Conservation (phyloP, 345 rosid species). For the Turnera subulata region DNA sequence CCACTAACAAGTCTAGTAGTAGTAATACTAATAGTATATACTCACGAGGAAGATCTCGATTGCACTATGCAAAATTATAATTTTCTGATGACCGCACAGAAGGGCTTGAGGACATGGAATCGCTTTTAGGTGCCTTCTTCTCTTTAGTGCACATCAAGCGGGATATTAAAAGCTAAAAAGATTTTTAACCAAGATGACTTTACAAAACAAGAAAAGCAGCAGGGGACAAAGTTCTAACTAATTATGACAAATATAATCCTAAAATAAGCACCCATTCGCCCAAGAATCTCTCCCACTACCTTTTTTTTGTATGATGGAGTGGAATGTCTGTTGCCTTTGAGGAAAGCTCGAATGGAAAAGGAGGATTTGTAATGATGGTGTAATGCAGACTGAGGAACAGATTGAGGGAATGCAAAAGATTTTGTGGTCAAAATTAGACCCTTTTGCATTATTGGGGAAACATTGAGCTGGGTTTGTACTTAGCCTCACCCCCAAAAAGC, state of each 20-base stretch:
- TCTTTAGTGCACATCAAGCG: conserved; percentile 13
- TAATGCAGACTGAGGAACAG: conserved; percentile 19
- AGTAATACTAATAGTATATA: neutral
- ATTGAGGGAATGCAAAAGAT: conserved; percentile 15
- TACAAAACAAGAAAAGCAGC: neutral
- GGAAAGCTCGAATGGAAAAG: conserved; percentile 20
- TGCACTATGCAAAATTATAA: neutral
- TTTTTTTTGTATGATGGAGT: conserved; percentile 19
- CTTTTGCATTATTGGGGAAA: conserved; percentile 34
- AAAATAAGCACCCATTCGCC: conserved; percentile 12
- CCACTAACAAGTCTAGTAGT: conserved; percentile 11
- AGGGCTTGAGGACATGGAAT: conserved; percentile 25
- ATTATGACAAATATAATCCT: conserved; percentile 20
- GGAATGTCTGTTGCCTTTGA: conserved; percentile 21
- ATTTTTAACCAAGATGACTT: conserved; percentile 17
- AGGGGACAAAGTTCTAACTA: conserved; percentile 24
- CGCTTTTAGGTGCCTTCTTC: conserved; percentile 27
- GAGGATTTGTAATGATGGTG: conserved; percentile 32
- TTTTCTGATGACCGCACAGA: conserved; percentile 20
- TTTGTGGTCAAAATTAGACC: conserved; percentile 28
- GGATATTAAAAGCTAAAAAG: conserved; percentile 10
- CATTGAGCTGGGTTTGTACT: conserved; percentile 37
- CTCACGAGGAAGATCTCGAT: conserved; percentile 10
- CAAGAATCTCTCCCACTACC: conserved; percentile 20
- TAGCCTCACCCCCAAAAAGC: conserved; percentile 18